Evolutionary conservation across 163 green algal species (phyloP), one percentile per base, ranked within the genome.

Genomic region (Prototheca wickerhamii): DNA sequence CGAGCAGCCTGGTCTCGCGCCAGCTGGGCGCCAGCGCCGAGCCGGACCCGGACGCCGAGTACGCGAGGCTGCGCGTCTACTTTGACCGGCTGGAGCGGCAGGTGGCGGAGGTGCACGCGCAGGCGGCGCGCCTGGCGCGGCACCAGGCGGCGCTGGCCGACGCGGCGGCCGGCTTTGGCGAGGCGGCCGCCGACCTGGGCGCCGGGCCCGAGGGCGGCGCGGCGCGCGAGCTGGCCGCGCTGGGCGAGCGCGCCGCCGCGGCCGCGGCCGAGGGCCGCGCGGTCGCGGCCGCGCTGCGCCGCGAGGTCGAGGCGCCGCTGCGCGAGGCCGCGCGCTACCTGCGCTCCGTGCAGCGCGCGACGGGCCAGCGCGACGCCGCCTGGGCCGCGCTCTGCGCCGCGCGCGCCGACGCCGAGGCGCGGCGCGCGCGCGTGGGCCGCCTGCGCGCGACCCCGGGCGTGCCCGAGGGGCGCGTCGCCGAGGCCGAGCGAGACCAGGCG

Each of bases 81-180:
- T 73, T 95, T 21, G 63, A 75, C 33, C 63, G 76, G 35, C 81
- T 96, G 58, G 91, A 96, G 73, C 56, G 56, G 0, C 88, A 96
- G 67, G 69, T 96, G 60, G 69, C 53, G 2, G 90, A 96, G 76
- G 85, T 82, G 18, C 86, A 92, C 57, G 61, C 80, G 6, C 88
- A 96, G 63, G 81, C 86, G 1, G 68, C 71, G 23, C 66, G 84
- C 32, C 79, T 96, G 28, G 76, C 89, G 30, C 78, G 76, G 37
- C 87, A 89, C 43, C 87, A 96, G 65, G 71, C 52, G 20, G 76
- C 86, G 65, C 66, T 94, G 57, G 82, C 65, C 2, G 61, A 78
- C 4, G 82, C 86, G 21, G 58, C 89, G 54, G 59, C 71, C 20
- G 85, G 89, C 60, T 95, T 95, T 78, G 86, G 85, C 28, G 30